A percentile compares a stretch with the other conserved stretches of the same genome.
Evolutionary conservation across 106 monocot species (phyloP).

Genomic region (Alisma plantagoaquatica): DNA sequence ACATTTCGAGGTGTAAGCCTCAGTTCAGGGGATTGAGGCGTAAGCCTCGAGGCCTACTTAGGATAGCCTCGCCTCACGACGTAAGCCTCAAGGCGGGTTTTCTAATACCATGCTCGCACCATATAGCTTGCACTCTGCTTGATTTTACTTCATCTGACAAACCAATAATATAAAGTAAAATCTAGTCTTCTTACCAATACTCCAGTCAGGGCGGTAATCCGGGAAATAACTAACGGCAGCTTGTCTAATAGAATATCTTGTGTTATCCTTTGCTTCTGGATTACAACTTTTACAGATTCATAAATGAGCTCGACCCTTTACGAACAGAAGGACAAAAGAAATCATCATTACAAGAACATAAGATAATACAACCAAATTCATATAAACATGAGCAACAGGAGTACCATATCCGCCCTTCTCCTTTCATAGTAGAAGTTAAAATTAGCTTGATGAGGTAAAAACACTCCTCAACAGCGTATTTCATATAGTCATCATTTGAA

Average conservation of each 20-base stretch:
- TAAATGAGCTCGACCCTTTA: constrained; percentile 72
- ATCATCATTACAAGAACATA: neutral
- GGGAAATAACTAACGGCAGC: constrained; percentile 62
- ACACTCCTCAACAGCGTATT: constrained; percentile 86
- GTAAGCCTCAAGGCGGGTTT: no score
- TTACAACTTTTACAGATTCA: constrained; percentile 34
- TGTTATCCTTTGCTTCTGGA: constrained; percentile 29
- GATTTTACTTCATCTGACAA: no score
- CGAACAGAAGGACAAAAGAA: neutral
- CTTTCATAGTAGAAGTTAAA: constrained; percentile 50
- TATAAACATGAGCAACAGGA: neutral
- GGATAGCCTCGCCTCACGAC: no score
- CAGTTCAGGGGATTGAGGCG: no score
- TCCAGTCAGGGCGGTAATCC: constrained; percentile 67
- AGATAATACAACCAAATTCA: neutral
- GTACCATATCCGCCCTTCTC: constrained; percentile 69
- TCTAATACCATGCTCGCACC: no score
- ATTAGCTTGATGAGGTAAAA: constrained; percentile 41
- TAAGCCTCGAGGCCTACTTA: no score
- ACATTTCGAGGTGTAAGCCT: no score
- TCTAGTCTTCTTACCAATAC: constrained; percentile 82
- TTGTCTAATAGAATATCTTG: constrained; percentile 45
- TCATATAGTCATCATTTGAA: constrained; percentile 85
- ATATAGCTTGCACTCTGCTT: no score
- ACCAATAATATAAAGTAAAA: no score